Conservation (phyloP, 2,329 filamentous ascomycete genomes). For the Botrytis sinoallii region DNA sequence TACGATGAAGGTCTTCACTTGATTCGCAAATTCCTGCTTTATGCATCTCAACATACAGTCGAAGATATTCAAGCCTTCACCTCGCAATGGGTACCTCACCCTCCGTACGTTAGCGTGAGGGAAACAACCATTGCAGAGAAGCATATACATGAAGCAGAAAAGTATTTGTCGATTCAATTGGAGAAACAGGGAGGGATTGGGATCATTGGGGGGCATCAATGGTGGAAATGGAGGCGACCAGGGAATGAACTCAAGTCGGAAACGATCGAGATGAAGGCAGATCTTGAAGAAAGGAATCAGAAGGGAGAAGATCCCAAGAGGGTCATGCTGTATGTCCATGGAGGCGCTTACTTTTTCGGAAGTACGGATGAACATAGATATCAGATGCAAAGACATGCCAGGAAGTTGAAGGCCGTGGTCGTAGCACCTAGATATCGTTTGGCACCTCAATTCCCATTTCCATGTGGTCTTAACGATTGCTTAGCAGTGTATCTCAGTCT, state of each 20-base stretch:
- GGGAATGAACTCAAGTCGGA: conserved; percentile 70
- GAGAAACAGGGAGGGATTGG: conserved; percentile 73
- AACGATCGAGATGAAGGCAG: conserved; percentile 92
- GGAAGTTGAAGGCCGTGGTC: conserved; percentile 47
- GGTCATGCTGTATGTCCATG: conserved; percentile 91
- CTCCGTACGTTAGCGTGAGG: conserved; percentile 81
- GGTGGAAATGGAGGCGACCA: conserved; percentile 85
- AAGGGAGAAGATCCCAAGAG: conserved; percentile 59
- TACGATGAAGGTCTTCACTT: conserved; percentile 91
- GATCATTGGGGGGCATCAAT: conserved; percentile 73
- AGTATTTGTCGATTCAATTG: conserved; percentile 68
- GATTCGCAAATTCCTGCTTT: conserved; percentile 79
- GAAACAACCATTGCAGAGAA: conserved; percentile 61
- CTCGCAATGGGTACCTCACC: conserved; percentile 83
- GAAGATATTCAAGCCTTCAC: conserved; percentile 94
- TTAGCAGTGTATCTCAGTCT: conserved; percentile 84
- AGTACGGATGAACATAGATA: conserved; percentile 97
- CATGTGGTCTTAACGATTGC: conserved; percentile 87
- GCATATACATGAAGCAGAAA: conserved; percentile 64
- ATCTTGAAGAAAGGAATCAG: conserved; percentile 70
- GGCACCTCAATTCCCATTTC: conserved; percentile 92
- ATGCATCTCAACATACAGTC: conserved; percentile 83
- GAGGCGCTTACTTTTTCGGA: conserved; percentile 93
- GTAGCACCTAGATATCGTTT: conserved; percentile 68
- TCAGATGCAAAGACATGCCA: conserved; percentile 91